Percentiles rank a stretch among this genome's conserved stretches.
phyloP scores from a whole-genome alignment of 768 basidiomycete genomes.

The Suillus clintonianus region DNA sequence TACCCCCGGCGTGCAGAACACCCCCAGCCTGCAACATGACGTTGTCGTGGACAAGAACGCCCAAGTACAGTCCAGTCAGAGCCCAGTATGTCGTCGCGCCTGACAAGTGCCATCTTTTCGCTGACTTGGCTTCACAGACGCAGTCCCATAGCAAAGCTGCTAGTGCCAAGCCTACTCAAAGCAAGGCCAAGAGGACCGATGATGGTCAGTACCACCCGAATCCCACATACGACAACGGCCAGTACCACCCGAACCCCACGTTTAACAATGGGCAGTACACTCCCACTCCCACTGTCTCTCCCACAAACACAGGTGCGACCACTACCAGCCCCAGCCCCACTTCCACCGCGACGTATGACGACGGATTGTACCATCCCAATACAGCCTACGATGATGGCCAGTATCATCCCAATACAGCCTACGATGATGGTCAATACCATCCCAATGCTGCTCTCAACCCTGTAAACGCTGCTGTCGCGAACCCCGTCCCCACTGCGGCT shows the following conservation, averaged over 20 bases:
- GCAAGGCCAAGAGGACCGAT: constrained; percentile 10
- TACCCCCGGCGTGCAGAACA: background rate
- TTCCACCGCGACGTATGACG: constrained; percentile 2
- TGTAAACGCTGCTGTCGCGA: background rate
- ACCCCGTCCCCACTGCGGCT: background rate
- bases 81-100: background rate
- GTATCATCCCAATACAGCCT: constrained; percentile 2
- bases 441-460: background rate
- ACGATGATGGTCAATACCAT: constrained; percentile 8
- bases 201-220: constrained; percentile 12
- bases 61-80: background rate
- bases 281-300: too few relatives aligned
- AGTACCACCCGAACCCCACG: constrained; percentile 22
- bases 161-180: background rate
- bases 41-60: background rate
- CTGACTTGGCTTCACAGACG: background rate
- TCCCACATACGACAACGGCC: constrained; percentile 17
- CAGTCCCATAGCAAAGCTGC: background rate
- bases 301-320: too few relatives aligned
- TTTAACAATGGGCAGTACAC: constrained; percentile 16
- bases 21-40: background rate
- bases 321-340: too few relatives aligned
- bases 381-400: constrained; percentile 6
- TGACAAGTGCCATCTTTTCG: background rate
- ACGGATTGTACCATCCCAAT: constrained; percentile 13